These are phyloP conservation scores for Harringtonia aguacate DNA, from an alignment of 2,329 filamentous ascomycete genomes.

Conservation along the genomic window DNA sequence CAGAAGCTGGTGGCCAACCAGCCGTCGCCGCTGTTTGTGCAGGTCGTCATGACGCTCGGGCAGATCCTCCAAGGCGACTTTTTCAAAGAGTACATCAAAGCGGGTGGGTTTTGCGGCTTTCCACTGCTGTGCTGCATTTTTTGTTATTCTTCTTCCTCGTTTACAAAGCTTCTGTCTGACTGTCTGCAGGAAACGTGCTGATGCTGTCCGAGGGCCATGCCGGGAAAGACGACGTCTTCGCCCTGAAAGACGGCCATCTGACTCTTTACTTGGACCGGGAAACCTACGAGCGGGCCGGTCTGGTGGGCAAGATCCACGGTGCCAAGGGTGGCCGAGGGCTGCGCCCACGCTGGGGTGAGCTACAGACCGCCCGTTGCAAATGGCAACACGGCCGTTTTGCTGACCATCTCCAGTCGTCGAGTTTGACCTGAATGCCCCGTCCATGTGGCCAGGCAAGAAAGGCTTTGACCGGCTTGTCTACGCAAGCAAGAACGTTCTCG, in stretches of 20 bases:
- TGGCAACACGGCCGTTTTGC: not conserved
- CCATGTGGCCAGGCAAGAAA: slow-evolving; percentile 76
- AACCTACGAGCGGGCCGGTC: slow-evolving; percentile 70
- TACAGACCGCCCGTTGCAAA: no score
- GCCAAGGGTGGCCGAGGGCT: slow-evolving; percentile 45
- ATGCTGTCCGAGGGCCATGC: slow-evolving; percentile 74
- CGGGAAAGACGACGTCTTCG: slow-evolving; percentile 62
- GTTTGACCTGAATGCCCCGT: slow-evolving; percentile 59
- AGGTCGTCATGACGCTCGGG: slow-evolving; percentile 60
- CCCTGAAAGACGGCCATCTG: slow-evolving; percentile 59
- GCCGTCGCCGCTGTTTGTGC: slow-evolving; percentile 42
- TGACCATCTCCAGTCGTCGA: slow-evolving; percentile 51
- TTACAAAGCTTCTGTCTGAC: not conserved
- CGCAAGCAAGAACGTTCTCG: slow-evolving; percentile 70
- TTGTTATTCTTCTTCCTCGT: not conserved
- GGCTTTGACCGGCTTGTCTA: slow-evolving; percentile 69
- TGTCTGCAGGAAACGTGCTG: slow-evolving; percentile 54
- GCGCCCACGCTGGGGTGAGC: slow-evolving; percentile 64
- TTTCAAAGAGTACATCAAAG: slow-evolving; percentile 77
- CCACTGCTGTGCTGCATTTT: not conserved
- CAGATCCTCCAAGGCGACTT: slow-evolving; percentile 66
- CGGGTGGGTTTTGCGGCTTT: slow-evolving; percentile 37
- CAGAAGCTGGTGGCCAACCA: slow-evolving; percentile 30
- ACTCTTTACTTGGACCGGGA: slow-evolving; percentile 70
- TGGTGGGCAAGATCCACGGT: slow-evolving; percentile 60